Conservation (phyloP, 768 basidiomycete species). For the Russula earlei region DNA sequence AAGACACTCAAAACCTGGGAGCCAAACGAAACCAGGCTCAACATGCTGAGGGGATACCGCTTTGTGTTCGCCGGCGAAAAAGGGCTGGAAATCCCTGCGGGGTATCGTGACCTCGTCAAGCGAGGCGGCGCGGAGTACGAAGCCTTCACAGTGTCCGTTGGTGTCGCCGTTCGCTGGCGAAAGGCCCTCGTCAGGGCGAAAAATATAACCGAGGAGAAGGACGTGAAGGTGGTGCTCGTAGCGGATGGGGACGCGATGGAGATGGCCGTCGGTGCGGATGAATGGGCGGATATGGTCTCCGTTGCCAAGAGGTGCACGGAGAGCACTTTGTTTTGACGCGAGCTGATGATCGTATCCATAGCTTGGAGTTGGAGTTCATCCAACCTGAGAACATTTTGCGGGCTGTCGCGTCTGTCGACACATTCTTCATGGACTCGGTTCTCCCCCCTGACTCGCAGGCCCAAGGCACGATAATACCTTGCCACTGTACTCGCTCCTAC, state of each 20-base stretch:
- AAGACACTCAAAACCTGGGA: conserved; percentile 55
- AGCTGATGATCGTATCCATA: conserved; percentile 18
- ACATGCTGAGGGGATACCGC: conserved; percentile 42
- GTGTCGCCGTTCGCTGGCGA: conserved; percentile 40
- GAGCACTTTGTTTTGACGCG: background rate
- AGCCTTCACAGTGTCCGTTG: conserved; percentile 44
- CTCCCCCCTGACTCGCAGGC: conserved; percentile 22
- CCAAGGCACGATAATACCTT: conserved; percentile 5
- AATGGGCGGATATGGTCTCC: conserved; percentile 43
- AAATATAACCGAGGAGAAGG: conserved; percentile 31
- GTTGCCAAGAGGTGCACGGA: conserved; percentile 42
- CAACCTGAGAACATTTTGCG: conserved; percentile 41
- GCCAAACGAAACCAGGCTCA: conserved; percentile 52
- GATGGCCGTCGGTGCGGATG: conserved; percentile 42
- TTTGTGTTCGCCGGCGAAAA: conserved; percentile 57
- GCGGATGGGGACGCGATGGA: conserved; percentile 40
- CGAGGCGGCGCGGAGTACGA: conserved; percentile 56
- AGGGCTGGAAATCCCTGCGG: conserved; percentile 37
- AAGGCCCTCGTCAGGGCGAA: conserved; percentile 42
- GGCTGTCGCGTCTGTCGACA: conserved; percentile 35
- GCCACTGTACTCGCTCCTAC: background rate
- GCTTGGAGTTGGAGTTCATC: conserved; percentile 36
- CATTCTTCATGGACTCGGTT: conserved; percentile 30
- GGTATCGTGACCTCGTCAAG: conserved; percentile 44
- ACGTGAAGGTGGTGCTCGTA: conserved; percentile 36